Evolutionary conservation across 495 filamentous ascomycete species (phyloP), one percentile per base, ranked within the genome.

Genomic region (Thermochaetoides thermophila): DNA sequence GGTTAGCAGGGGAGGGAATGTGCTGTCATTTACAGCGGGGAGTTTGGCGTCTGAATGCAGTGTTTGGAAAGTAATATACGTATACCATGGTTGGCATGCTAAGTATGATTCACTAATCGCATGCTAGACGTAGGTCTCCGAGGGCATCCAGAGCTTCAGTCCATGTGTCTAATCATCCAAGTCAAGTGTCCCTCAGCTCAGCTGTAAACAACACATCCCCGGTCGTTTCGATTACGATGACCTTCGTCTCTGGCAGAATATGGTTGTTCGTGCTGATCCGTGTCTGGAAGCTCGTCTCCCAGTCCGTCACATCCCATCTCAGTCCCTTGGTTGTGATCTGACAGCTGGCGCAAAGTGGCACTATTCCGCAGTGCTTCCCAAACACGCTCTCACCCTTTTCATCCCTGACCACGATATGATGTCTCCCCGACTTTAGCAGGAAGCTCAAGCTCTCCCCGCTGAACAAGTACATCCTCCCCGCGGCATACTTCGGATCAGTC

Each of bases 191-290:
- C 35, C 50, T 49, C 48, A 89, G 48, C 42, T 91, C 85, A 38
- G 93, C 68, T 1, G 89, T 95, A 54, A 95, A 92, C 24, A 96
- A 49, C 10, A 94, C 77, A 34, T 73, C 66, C 38, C 67, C 71
- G 6, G 68, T 69, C 19, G 81, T 74, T 46, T 71, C 54, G 3
- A 82, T 53, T 32, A 64, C 61, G 2, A 91, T 66, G 35, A 57
- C 57, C 31, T 47, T 21, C 7, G 61, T 60, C 38, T 54, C 55
- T 0, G 60, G 62, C 37, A 64, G 48, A 17, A 92, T 69, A 46
- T 86, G 80, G 58, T 97, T 97, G 54, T 89, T 97, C 28, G 89
- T 96, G 46, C 85, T 94, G 39, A 97, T 56, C 45, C 78, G 72
- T 0, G 74, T 74, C 0, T 87, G 89, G 53, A 96, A 84, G 44